Conservation (phyloP, 2,329 filamentous ascomycete genomes). For the Penicillium sp. region DNA sequence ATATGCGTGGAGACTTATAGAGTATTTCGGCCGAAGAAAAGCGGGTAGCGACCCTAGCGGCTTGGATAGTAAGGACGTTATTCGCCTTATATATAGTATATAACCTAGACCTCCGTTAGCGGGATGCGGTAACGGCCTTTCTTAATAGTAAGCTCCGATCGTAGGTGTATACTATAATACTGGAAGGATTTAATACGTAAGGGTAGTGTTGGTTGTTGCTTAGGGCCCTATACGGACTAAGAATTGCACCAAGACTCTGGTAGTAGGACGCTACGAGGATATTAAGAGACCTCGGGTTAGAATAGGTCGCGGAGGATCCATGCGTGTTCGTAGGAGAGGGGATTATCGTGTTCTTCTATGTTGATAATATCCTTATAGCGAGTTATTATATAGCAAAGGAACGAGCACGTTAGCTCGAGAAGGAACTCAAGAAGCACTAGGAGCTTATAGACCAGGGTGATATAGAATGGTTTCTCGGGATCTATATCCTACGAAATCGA, state of each 20-base stretch:
- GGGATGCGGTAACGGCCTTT: too few relatives aligned
- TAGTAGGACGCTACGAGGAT: background rate
- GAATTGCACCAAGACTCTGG: too few relatives aligned
- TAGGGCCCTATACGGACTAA: too few relatives aligned
- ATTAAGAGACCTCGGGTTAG: background rate
- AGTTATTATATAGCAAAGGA: background rate
- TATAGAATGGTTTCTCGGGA: background rate
- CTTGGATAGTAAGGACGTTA: background rate
- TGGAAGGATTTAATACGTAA: too few relatives aligned
- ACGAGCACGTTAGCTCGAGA: background rate
- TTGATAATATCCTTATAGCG: background rate
- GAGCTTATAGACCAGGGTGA: background rate
- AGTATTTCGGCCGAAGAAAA: background rate
- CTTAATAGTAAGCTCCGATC: too few relatives aligned
- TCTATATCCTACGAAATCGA: background rate
- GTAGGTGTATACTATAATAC: too few relatives aligned
- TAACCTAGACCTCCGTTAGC: too few relatives aligned
- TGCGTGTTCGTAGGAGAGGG: background rate
- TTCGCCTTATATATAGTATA: background rate
- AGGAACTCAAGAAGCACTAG: background rate
- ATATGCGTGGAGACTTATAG: background rate
- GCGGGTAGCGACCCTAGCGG: background rate
- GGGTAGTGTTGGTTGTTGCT: too few relatives aligned
- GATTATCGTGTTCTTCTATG: background rate
- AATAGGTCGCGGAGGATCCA: background rate